These are phyloP conservation scores for Verruconis gallopava DNA, from an alignment of 2,329 filamentous ascomycete genomes.

Conservation along the genomic window DNA sequence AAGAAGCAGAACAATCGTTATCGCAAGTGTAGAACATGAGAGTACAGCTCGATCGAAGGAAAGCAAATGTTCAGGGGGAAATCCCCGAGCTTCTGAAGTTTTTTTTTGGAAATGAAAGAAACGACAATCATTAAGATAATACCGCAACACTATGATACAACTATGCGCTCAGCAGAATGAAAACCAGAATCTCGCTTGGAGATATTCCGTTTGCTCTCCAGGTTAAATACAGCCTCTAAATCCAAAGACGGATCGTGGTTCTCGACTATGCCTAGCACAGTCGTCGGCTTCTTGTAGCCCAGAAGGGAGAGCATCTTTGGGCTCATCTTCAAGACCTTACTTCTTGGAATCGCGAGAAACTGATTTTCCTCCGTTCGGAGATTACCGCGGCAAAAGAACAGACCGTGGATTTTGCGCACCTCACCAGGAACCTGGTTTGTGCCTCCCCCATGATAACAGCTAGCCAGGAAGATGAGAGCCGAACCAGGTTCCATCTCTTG, in stretches of 20 bases:
- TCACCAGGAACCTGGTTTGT: constrained; percentile 12
- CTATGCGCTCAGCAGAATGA: too few species aligned
- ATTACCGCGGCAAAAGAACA: constrained; percentile 21
- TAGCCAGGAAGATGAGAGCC: constrained; percentile 21
- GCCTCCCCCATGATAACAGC: constrained; percentile 1
- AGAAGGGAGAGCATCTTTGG: constrained; percentile 21
- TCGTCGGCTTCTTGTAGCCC: constrained; percentile 22
- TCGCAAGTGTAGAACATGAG: too few species aligned
- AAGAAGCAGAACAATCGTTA: too few species aligned
- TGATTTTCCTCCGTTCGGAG: constrained; percentile 24
- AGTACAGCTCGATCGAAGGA: too few species aligned
- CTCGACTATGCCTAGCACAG: constrained; percentile 22
- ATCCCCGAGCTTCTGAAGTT: too few species aligned
- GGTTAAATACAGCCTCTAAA: constrained; percentile 12
- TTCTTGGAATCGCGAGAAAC: constrained; percentile 21
- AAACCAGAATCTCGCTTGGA: not conserved
- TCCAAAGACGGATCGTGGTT: constrained; percentile 18
- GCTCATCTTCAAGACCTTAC: constrained; percentile 21
- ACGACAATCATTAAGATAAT: too few species aligned
- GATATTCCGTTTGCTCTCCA: constrained; percentile 2
- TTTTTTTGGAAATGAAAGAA: too few species aligned
- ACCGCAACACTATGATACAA: too few species aligned
- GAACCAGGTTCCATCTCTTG: constrained; percentile 24
- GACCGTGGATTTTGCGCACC: constrained; percentile 18
- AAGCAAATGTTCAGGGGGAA: too few species aligned